phyloP scores from a whole-genome alignment of 768 basidiomycete species.

The Leccinum fibrillosum region DNA sequence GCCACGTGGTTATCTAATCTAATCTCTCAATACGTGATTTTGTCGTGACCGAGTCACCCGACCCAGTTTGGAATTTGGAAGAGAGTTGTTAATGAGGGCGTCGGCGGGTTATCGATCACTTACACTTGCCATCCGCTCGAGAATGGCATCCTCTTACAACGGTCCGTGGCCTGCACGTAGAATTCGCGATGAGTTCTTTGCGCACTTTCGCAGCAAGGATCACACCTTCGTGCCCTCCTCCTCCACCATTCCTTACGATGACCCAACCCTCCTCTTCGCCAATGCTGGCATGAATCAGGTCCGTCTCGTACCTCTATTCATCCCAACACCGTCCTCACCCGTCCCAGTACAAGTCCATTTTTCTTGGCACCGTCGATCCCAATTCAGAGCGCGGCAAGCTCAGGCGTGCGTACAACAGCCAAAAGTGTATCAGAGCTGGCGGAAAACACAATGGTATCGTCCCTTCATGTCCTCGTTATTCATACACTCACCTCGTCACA shows the following conservation, averaged over 20 bases:
- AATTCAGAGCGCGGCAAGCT: slow-evolving; percentile 87
- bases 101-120: slow-evolving; percentile 22
- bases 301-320: slow-evolving; percentile 11
- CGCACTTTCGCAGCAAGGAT: slow-evolving; percentile 74
- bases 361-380: slow-evolving; percentile 97
- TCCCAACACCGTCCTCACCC: slow-evolving; percentile 10
- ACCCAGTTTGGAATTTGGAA: background rate
- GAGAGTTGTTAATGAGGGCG: slow-evolving; percentile 3
- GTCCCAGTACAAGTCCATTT: slow-evolving; percentile 83
- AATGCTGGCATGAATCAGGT: slow-evolving; percentile 99
- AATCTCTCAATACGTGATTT: background rate
- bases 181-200: slow-evolving; percentile 87
- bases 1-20: slow-evolving; percentile 18
- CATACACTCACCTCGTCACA: slow-evolving; percentile 29
- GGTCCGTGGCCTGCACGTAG: slow-evolving; percentile 73
- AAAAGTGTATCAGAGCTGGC: slow-evolving; percentile 98
- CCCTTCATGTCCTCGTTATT: background rate
- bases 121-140: background rate
- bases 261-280: slow-evolving; percentile 95
- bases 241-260: slow-evolving; percentile 93
- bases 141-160: slow-evolving; percentile 31
- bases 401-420: slow-evolving; percentile 91
- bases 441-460: slow-evolving; percentile 93
- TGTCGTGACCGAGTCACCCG: slow-evolving; percentile 12
- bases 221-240: slow-evolving; percentile 92